Base-by-base conservation (phyloP, 2,329 filamentous ascomycete species). In the Ramularia collo-cygni region DNA sequence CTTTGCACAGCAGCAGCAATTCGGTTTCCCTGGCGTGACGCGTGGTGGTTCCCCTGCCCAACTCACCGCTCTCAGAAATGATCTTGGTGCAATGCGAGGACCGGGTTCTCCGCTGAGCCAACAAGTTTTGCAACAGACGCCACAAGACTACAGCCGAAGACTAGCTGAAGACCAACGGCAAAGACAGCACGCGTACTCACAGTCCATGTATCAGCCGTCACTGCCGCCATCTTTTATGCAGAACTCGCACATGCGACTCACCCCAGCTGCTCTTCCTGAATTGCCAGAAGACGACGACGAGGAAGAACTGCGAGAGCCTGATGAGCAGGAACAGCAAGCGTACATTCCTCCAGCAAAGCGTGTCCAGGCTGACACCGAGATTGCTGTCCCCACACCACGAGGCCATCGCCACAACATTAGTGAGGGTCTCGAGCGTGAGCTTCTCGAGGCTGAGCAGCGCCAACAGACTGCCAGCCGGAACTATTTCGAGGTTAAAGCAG, bases 401-500 rank as follows among this genome's bases (percentile, higher is more conserved):
- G 73, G 73, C 27, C 75, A 80, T 60, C 72, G 72, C 40, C 83
- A 89, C 52, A 88, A 88, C 51, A 72, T 85, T 28, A 88, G 82
- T 54, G 75, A 81, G 47, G 85, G 79, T 32, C 72, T 94, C 16
- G 87, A 95, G 59, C 82, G 81, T 46, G 87, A 92, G 51, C 82
- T 93, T 40, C 83, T 92, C 35, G 84, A 89, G 56, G 82, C 85
- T 4, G 85, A 94, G 54, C 90, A 92, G 56, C 85, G 90, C 53
- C 64, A 58, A 13, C 43, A 55, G 28, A 21, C 29, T 19, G 34
- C 44, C 30, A 50, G 39, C 15, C 40, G 43, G 13, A 42, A 56
- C 29, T 51, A 40, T 30, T 40, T 51, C 15, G 53, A 54, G 16
- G 47, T 51, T 19, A 49, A 37, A 3, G 47, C 55, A 32, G 52